Base-by-base conservation (phyloP, 2,329 filamentous ascomycete species). In the Aspergillus flavus region DNA sequence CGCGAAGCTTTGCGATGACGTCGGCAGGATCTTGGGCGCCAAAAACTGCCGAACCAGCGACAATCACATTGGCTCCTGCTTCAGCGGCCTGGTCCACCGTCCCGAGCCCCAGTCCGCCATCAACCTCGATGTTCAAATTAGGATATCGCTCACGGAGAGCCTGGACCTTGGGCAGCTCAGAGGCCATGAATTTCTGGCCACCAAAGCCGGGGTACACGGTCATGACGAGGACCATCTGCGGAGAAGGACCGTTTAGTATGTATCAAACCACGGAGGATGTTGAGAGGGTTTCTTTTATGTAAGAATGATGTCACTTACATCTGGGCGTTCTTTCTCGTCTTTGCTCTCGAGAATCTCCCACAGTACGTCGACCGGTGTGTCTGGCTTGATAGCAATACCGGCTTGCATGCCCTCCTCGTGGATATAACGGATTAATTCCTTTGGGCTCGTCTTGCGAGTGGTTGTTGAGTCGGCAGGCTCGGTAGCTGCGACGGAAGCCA, bases 121-220 rank as follows among this genome's bases (percentile, higher is more conserved):
- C 95, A 46, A 99, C 94, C 81, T 99, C 95, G 72, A 99, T 99
- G 81, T 97, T 95, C 66, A 99, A 82, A 6, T 97, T 86, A 2
- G 95, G 94, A 77, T 98, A 99, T 73, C 87, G 88, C 75, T 89
- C 82, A 64, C 95, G 88, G 70, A 99, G 84, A 45, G 90, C 93
- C 69, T 90, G 81, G 28, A 99, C 95, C 82, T 99, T 99, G 75
- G 94, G 93, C 69, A 99, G 87, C 82, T 97, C 93, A 7, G 92
- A 92, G 14, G 93, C 89, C 93, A 98, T 98, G 84, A 99, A 99
- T 76, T 97, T 97, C 77, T 99, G 95, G 7, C 95, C 95, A 66
- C 95, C 95, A 75, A 99, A 99, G 53, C 95, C 95, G 52, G 95
- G 95, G 80, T 99, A 88, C 50, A 99, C 95, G 1, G 95, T 99